Conservation (phyloP, 2,329 filamentous ascomycete genomes). For the Celoporthe dispersa region DNA sequence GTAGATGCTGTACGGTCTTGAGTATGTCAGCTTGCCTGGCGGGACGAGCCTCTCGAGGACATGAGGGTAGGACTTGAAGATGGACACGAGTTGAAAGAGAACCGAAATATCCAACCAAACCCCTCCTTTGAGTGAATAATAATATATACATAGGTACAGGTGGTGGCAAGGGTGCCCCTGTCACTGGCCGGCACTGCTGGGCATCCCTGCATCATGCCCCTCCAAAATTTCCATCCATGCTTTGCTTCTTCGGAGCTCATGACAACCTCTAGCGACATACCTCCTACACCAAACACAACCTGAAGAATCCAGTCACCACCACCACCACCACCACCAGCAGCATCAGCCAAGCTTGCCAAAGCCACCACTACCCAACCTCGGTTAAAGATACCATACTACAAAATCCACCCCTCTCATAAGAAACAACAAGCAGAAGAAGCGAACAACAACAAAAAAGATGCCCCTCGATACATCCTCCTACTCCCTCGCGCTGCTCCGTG, state of each 20-base stretch:
- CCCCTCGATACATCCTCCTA: constrained; percentile 95
- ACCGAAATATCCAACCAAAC: not conserved
- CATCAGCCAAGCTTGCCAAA: not conserved
- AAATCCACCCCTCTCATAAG: not conserved
- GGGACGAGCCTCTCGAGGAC: not conserved
- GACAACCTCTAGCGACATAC: no score
- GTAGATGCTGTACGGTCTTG: not conserved
- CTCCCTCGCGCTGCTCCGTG: constrained; percentile 79
- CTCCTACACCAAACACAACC: not conserved
- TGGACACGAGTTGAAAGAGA: not conserved
- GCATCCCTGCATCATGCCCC: constrained; percentile 1
- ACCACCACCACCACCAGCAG: not conserved
- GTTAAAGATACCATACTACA: not conserved
- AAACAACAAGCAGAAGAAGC: not conserved
- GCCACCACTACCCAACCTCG: not conserved
- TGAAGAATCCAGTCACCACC: not conserved
- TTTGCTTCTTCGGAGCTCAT: not conserved
- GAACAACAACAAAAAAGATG: constrained; percentile 57
- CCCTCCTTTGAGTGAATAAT: not conserved
- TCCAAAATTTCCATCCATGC: not conserved
- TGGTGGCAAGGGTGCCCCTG: not conserved
- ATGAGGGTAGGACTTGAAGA: not conserved
- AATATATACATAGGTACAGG: not conserved
- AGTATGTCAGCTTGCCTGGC: not conserved
- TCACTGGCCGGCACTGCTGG: not conserved